phyloP scores from a whole-genome alignment of 768 basidiomycete species.

The Lyophyllum shimeji region DNA sequence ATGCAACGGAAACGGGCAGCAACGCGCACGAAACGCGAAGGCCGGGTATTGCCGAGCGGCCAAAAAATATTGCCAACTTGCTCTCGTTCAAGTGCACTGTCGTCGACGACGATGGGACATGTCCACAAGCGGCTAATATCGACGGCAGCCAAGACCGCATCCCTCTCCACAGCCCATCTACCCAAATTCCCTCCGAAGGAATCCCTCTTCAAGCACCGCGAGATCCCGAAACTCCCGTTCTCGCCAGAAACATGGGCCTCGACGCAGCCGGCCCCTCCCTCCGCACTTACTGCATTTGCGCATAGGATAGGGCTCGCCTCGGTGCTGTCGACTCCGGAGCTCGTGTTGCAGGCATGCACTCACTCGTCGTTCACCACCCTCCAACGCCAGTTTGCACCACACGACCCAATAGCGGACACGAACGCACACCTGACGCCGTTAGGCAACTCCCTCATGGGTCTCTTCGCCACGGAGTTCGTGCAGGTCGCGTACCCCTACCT shows the following conservation, averaged over 20 bases:
- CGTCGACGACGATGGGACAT: conserved; percentile 48
- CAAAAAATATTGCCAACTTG: conserved; percentile 26
- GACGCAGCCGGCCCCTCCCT: conserved; percentile 67
- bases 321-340: conserved; percentile 50
- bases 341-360: conserved; percentile 75
- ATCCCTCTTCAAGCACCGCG: conserved; percentile 32
- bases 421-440: conserved; percentile 76
- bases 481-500: conserved; percentile 83
- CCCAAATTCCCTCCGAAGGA: conserved; percentile 64
- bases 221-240: conserved; percentile 44
- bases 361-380: conserved; percentile 67
- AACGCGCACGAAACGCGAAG: neutral
- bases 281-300: conserved; percentile 73
- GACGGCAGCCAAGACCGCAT: conserved; percentile 25
- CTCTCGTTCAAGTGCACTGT: neutral
- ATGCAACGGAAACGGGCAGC: neutral
- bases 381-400: conserved; percentile 56
- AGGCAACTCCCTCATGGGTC: conserved; percentile 87
- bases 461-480: conserved; percentile 86
- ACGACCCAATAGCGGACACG: conserved; percentile 51
- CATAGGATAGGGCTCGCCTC: conserved; percentile 73
- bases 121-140: conserved; percentile 52
- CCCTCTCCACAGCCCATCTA: conserved; percentile 57
- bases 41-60: conserved; percentile 29
- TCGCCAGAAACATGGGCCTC: conserved; percentile 68